These are phyloP conservation scores for Phytophthora capsici DNA, from an alignment of 352 stramenopile genomes.

Conservation along the genomic window DNA sequence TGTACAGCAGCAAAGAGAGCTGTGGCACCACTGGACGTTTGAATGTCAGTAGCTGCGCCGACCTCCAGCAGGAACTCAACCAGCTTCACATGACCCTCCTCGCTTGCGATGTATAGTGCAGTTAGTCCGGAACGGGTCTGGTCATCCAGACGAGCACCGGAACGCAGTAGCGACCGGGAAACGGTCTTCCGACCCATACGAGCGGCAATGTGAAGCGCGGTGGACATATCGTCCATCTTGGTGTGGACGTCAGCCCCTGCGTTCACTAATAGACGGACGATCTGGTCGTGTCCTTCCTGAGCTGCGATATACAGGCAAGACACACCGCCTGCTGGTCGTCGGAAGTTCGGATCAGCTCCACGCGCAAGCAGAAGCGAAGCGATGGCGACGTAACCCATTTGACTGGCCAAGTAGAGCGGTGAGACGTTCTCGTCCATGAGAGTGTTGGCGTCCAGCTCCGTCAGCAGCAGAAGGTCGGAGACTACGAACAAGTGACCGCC, in stretches of 20 bases:
- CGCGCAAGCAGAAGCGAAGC: slow-evolving; percentile 62
- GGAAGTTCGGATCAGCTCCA: slow-evolving; percentile 72
- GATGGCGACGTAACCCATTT: slow-evolving; percentile 81
- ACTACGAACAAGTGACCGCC: slow-evolving; percentile 72
- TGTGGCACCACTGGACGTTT: slow-evolving; percentile 65
- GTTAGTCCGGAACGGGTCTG: slow-evolving; percentile 83
- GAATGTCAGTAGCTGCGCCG: slow-evolving; percentile 48
- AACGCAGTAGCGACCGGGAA: slow-evolving; percentile 53
- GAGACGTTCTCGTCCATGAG: slow-evolving; percentile 84
- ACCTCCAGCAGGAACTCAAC: slow-evolving; percentile 63
- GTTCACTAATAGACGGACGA: slow-evolving; percentile 64
- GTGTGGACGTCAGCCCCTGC: slow-evolving; percentile 61
- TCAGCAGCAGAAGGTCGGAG: slow-evolving; percentile 61
- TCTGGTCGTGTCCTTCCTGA: slow-evolving; percentile 72
- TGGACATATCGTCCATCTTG: slow-evolving; percentile 82
- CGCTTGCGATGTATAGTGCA: slow-evolving; percentile 83
- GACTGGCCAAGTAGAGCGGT: slow-evolving; percentile 82
- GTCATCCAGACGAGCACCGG: slow-evolving; percentile 63
- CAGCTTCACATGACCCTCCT: slow-evolving; percentile 78
- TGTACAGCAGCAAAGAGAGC: slow-evolving; percentile 83
- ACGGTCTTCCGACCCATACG: slow-evolving; percentile 79
- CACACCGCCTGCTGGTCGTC: slow-evolving; percentile 63
- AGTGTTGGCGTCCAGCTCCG: slow-evolving; percentile 66
- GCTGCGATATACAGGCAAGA: slow-evolving; percentile 83
- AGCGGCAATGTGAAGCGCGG: slow-evolving; percentile 78